A percentile compares a stretch with the other conserved stretches of the same genome.
Evolutionary conservation across 495 filamentous ascomycete genomes (phyloP).

Genomic region (Hyphodiscus hymeniophilus): DNA sequence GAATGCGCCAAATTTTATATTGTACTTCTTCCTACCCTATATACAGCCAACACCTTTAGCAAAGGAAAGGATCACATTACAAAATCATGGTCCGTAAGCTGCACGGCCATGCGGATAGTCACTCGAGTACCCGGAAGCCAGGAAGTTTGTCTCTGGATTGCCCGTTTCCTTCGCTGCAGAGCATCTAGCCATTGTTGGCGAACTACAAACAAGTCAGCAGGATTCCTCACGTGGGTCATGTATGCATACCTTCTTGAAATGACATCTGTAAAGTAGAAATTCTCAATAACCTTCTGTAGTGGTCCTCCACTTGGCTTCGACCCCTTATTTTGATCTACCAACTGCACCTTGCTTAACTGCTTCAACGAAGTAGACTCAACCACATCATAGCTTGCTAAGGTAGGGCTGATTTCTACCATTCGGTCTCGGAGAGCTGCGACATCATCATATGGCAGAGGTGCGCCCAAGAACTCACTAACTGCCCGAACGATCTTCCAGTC

Average conservation of each 20-base stretch:
- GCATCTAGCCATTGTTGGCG: conserved; percentile 94
- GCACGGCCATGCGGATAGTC: conserved; percentile 15
- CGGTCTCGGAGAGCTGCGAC: conserved; percentile 78
- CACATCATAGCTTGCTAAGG: conserved; percentile 81
- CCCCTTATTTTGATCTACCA: conserved; percentile 94
- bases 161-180: conserved; percentile 68
- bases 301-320: conserved; percentile 53
- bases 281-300: conserved; percentile 76
- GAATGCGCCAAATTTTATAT: conserved; percentile 8
- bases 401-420: conserved; percentile 90
- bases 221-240: conserved; percentile 3
- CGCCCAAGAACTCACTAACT: conserved; percentile 80
- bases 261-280: conserved; percentile 96
- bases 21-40: conserved; percentile 20
- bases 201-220: conserved; percentile 45
- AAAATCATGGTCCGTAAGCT: conserved; percentile 20
- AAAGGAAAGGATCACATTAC: conserved; percentile 19
- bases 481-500: conserved; percentile 99
- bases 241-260: conserved; percentile 79
- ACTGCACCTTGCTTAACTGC: conserved; percentile 76
- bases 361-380: conserved; percentile 67
- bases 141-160: conserved; percentile 72
- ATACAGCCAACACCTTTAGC: conserved; percentile 21
- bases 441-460: conserved; percentile 84
- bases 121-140: conserved; percentile 56